Evolutionary conservation across 148 eudicot genomes (phyloP).

Genomic region (Amaranthus palmeri): DNA sequence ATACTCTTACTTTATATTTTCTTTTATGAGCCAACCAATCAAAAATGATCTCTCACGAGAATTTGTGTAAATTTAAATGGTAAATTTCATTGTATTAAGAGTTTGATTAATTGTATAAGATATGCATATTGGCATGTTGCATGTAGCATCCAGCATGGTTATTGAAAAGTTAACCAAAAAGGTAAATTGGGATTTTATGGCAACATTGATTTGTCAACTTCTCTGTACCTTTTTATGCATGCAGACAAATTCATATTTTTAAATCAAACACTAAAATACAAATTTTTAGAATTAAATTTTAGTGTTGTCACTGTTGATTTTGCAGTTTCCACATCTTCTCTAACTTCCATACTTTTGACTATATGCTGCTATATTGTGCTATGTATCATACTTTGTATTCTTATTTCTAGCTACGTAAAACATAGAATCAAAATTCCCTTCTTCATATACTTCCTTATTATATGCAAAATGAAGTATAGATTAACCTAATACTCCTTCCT

Average conservation of each 20-base stretch:
- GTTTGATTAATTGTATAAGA: no score
- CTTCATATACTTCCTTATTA: neutral
- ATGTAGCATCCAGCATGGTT: neutral
- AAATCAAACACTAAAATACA: neutral
- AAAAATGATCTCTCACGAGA: no score
- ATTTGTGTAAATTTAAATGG: no score
- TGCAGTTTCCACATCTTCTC: conserved; percentile 12
- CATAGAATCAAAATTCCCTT: neutral
- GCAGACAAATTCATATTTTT: conserved; percentile 2
- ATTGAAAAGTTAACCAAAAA: neutral
- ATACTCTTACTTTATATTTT: no score
- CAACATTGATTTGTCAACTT: conserved; percentile 13
- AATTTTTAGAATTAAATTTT: conserved; percentile 2
- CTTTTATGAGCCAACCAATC: no score
- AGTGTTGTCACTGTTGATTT: conserved; percentile 1
- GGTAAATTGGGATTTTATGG: neutral
- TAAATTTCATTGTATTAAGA: no score
- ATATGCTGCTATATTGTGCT: neutral
- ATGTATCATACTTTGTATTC: no score
- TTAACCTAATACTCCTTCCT: no score
- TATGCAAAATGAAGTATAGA: no score
- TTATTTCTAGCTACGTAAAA: neutral
- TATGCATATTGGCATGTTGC: no score
- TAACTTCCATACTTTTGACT: conserved; percentile 21
- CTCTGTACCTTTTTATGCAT: conserved; percentile 12